phyloP scores from a whole-genome alignment of 2,329 filamentous ascomycete species.

The Cercospora sp. region DNA sequence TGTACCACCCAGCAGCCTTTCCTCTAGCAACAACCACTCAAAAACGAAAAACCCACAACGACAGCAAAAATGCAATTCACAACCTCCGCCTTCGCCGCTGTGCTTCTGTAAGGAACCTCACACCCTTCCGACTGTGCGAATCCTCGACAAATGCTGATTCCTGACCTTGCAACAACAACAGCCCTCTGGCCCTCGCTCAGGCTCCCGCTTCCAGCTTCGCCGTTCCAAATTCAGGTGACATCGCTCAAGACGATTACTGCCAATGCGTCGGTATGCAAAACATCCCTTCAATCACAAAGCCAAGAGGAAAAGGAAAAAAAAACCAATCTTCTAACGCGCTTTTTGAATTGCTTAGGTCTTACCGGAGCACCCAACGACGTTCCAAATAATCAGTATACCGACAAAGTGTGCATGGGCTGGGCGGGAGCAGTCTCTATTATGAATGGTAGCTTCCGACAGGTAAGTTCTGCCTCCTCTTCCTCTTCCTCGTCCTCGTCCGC shows the following conservation, averaged over 20 bases:
- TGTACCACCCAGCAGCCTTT: too few species aligned
- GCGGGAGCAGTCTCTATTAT: neutral
- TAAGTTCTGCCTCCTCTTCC: too few species aligned
- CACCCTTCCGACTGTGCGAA: neutral
- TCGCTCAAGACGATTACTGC: neutral
- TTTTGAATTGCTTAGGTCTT: neutral
- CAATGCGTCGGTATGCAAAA: neutral
- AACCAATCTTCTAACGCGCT: too few species aligned
- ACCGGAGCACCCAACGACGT: neutral
- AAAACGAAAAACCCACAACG: too few species aligned
- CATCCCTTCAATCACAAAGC: neutral
- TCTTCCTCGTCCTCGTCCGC: too few species aligned
- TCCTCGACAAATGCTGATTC: neutral
- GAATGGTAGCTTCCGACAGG: neutral
- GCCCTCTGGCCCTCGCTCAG: neutral
- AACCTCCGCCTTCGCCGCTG: neutral
- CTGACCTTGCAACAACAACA: neutral
- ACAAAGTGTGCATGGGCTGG: neutral
- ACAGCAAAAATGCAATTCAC: neutral
- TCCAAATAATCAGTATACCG: neutral
- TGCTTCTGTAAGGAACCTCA: neutral
- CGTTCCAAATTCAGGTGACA: neutral
- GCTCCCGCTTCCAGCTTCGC: neutral
- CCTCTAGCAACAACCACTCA: too few species aligned
- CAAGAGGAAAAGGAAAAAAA: neutral